Conservation (phyloP, 345 rosid genomes). For the Populus deltoides region DNA sequence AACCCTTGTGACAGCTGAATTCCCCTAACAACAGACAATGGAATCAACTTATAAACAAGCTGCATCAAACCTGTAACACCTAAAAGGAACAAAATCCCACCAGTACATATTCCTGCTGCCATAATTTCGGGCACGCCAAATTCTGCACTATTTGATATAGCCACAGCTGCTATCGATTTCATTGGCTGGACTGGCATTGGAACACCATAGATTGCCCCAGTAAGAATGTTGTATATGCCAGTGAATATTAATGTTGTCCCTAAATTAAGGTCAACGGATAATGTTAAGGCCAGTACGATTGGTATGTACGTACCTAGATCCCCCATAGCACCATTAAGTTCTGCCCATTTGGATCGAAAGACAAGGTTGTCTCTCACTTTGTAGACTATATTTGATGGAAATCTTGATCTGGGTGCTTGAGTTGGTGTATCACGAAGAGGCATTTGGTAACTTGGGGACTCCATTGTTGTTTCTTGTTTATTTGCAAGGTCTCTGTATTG, state of each 20-base stretch:
- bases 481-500: not conserved
- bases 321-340: conserved; percentile 84
- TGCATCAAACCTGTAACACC: conserved; percentile 82
- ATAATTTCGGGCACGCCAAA: conserved; percentile 72
- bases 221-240: conserved; percentile 63
- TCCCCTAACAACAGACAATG: conserved; percentile 72
- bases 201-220: conserved; percentile 71
- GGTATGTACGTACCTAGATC: conserved; percentile 88
- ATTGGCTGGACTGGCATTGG: conserved; percentile 97
- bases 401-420: conserved; percentile 8
- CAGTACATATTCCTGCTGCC: conserved; percentile 78
- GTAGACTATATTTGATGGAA: conserved; percentile 24
- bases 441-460: conserved; percentile 14
- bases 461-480: conserved; percentile 1
- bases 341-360: conserved; percentile 58
- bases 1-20: conserved; percentile 83
- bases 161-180: conserved; percentile 81
- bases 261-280: conserved; percentile 66
- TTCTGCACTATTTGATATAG: conserved; percentile 43
- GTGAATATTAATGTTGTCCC: conserved; percentile 82
- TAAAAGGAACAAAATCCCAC: conserved; percentile 54
- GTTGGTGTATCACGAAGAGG: not conserved
- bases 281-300: conserved; percentile 73
- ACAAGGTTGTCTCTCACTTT: conserved; percentile 45
- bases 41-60: conserved; percentile 54